Percentiles rank a stretch among this genome's conserved stretches.
phyloP scores from a whole-genome alignment of 75 land plant genomes.

The Pinus taeda region DNA sequence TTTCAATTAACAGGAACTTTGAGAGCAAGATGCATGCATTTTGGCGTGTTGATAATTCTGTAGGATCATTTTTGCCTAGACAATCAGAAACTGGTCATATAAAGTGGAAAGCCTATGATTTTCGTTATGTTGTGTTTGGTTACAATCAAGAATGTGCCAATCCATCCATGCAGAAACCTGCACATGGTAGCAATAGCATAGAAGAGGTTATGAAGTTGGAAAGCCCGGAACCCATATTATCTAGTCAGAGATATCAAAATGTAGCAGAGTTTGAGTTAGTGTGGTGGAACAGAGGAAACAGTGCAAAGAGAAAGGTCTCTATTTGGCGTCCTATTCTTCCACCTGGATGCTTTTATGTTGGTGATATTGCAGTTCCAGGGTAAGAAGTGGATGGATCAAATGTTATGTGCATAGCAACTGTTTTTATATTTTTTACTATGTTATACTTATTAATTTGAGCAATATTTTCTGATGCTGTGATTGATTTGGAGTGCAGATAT shows the following conservation, averaged over 20 bases:
- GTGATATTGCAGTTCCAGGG: constrained; percentile 92
- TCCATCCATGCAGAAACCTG: constrained; percentile 8
- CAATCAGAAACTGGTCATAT: constrained; percentile 21
- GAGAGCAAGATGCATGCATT: constrained; percentile 43
- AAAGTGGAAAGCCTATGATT: constrained; percentile 53
- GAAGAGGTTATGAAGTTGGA: constrained; percentile 15
- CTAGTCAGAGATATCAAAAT: constrained; percentile 55
- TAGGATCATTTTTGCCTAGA: constrained; percentile 76
- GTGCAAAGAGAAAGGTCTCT: constrained; percentile 56
- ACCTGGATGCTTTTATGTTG: constrained; percentile 72
- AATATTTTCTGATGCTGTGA: background rate
- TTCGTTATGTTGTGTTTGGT: constrained; percentile 56
- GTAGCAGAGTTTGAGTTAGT: constrained; percentile 67
- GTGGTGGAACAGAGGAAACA: constrained; percentile 88
- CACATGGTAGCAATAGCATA: background rate
- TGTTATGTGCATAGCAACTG: background rate
- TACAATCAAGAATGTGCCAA: constrained; percentile 12
- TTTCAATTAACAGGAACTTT: constrained; percentile 19
- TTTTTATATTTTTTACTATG: background rate
- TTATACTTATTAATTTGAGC: background rate
- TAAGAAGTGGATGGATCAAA: constrained; percentile 28
- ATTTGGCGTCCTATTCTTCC: constrained; percentile 92
- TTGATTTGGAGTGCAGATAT: constrained; percentile 52
- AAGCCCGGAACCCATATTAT: constrained; percentile 24
- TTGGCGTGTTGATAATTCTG: constrained; percentile 90